Conservation (phyloP, 2,329 filamentous ascomycete genomes). For the Fusarium dlaminii region DNA sequence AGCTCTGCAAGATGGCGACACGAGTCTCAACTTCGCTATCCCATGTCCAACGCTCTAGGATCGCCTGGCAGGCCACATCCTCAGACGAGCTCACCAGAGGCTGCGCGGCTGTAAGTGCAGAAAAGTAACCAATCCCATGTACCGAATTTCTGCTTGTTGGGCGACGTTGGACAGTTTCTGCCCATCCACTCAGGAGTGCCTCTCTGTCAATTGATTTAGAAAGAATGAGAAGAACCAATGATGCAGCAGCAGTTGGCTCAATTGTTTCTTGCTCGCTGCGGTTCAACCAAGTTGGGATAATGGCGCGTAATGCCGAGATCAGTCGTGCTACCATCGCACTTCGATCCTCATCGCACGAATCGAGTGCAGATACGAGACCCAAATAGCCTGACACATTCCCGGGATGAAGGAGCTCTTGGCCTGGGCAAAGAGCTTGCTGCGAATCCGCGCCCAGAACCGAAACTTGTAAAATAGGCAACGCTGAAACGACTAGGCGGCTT, state of each 20-base stretch:
- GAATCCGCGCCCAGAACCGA: conserved; percentile 35
- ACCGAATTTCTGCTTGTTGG: conserved; percentile 47
- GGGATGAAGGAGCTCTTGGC: conserved; percentile 40
- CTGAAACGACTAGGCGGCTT: conserved; percentile 65
- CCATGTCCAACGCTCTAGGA: conserved; percentile 63
- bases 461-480: conserved; percentile 59
- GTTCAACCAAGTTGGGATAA: conserved; percentile 58
- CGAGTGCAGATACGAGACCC: conserved; percentile 34
- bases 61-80: conserved; percentile 53
- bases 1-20: conserved; percentile 64
- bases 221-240: conserved; percentile 60
- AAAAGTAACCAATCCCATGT: conserved; percentile 62
- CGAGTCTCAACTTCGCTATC: conserved; percentile 62
- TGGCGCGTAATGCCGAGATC: conserved; percentile 41
- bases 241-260: conserved; percentile 60
- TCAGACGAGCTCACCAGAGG: conserved; percentile 47
- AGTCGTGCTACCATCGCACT: conserved; percentile 32
- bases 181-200: conserved; percentile 58
- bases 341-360: conserved; percentile 2
- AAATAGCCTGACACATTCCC: conserved; percentile 32
- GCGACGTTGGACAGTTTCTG: conserved; percentile 51
- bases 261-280: conserved; percentile 62
- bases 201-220: conserved; percentile 49
- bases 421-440: conserved; percentile 23
- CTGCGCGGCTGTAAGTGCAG: conserved; percentile 62